Evolutionary conservation across 169 alveolate species (phyloP), one percentile per base, ranked within the genome.

Genomic region (Theileria parva): DNA sequence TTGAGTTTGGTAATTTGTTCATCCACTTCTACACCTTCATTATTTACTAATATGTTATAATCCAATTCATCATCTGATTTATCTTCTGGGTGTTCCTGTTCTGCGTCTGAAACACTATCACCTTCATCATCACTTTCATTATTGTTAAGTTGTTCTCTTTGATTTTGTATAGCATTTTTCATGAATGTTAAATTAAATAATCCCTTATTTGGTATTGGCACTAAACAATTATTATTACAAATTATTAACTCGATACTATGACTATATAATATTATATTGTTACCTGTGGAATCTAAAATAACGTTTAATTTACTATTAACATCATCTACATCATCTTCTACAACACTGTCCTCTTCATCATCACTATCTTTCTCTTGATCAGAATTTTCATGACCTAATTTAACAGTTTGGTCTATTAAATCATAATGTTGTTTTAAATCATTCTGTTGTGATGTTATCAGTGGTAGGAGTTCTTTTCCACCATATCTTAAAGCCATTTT

Each of bases 401-500:
- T 53, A 74, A 67, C 19, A 9, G 28, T 80, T 34, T 34, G 27
- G 0, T 77, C 74, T 7, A 84, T 76, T 5, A 86, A 48, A 11
- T 37, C 32, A 19, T 81, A 57, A 53, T 88, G 88, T n/a, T 89
- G 84, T 60, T 77, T 74, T 51, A 87, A 87, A 48, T 77, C 61
- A 63, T 91, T 93, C 19, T 81, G 85, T 53, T 91, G 89, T 37
- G 85, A 71, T 19, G 94, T 74, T 17, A 88, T 64, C 51, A 51
- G 80, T 68, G 65, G 75, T 57, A 79, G 86, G 44, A 88, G 60
- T 8, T 90, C 94, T 76, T 74, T 92, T 7, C 94, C 94, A n/a
- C 94, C 94, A 74, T 81, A 91, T 21, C 94, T 89, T 48, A 86
- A 53, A 21, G 94, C 94, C 76, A 80, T 55, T 78, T 88, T 89